Conservation (phyloP, 345 rosid genomes). For the Boechera stricta region DNA sequence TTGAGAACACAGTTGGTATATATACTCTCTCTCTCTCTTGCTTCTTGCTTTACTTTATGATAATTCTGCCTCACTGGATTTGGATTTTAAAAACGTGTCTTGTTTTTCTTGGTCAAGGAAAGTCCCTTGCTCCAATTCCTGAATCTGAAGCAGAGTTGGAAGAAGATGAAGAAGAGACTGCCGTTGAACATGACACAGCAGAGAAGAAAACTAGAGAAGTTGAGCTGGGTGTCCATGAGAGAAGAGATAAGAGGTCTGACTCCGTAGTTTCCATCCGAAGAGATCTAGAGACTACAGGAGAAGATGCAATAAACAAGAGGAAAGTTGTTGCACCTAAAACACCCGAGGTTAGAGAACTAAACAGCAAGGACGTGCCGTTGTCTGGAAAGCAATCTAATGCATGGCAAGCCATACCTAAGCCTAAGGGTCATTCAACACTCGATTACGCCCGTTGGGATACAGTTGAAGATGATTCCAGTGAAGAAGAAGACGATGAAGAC, state of each 20-base stretch:
- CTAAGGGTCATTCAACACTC: constrained; percentile 92
- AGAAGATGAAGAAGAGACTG: constrained; percentile 63
- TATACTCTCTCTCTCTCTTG: constrained; percentile 1
- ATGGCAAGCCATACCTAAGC: constrained; percentile 95
- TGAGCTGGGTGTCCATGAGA: constrained; percentile 22
- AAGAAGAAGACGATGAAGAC: constrained; percentile 75
- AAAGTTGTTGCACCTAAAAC: constrained; percentile 46
- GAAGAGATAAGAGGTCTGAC: constrained; percentile 5
- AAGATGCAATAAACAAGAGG: constrained; percentile 15
- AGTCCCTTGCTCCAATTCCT: constrained; percentile 95
- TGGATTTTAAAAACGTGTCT: constrained; percentile 17
- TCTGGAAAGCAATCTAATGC: constrained; percentile 50
- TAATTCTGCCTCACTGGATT: neutral
- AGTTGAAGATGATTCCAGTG: constrained; percentile 83
- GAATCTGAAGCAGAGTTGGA: constrained; percentile 87
- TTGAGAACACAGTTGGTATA: constrained; percentile 89
- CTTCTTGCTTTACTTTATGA: neutral
- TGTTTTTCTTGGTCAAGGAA: constrained; percentile 71
- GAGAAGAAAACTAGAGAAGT: constrained; percentile 28
- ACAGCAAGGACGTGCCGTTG: constrained; percentile 45
- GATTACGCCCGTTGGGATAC: constrained; percentile 89
- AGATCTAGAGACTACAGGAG: constrained; percentile 39
- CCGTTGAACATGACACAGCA: constrained; percentile 37
- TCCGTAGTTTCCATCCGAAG: constrained; percentile 26
- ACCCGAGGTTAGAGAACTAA: constrained; percentile 46